phyloP scores from a whole-genome alignment of 305 asterid species.

The Fraxinus albicans region DNA sequence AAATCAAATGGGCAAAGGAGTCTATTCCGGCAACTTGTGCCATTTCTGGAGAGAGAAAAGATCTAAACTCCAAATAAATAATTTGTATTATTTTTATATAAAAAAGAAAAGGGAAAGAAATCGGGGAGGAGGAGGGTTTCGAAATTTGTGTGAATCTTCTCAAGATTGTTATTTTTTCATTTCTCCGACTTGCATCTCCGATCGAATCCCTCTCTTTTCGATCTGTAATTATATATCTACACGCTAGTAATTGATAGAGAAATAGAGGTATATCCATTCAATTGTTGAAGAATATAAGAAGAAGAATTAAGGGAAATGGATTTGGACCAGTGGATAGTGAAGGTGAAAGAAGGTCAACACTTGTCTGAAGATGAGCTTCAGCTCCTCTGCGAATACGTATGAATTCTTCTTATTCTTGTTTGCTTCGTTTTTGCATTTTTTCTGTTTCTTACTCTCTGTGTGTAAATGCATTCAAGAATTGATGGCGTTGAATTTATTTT shows the following conservation, averaged over 20 bases:
- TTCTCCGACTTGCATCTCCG: slow-evolving; percentile 8
- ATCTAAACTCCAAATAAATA: not conserved
- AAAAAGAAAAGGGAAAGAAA: not conserved
- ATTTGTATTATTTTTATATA: not conserved
- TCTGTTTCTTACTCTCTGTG: not conserved
- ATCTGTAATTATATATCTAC: not conserved
- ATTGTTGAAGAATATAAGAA: not conserved
- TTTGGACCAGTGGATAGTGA: slow-evolving; percentile 85
- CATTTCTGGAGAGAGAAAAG: not conserved
- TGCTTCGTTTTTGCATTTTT: not conserved
- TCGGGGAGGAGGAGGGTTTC: slow-evolving; percentile 17
- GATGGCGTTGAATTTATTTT: not conserved
- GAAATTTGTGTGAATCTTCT: slow-evolving; percentile 18
- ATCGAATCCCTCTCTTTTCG: not conserved
- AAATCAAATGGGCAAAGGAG: not conserved
- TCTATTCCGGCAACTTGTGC: not conserved
- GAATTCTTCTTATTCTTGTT: slow-evolving; percentile 18
- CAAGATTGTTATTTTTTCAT: slow-evolving; percentile 7
- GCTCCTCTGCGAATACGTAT: slow-evolving; percentile 96
- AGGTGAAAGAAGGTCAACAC: slow-evolving; percentile 93
- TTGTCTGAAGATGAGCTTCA: slow-evolving; percentile 97
- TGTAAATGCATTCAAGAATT: slow-evolving; percentile 3
- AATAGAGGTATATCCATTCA: not conserved
- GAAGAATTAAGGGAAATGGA: slow-evolving; percentile 52
- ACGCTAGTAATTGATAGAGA: not conserved